Percentiles rank a stretch among this genome's conserved stretches.
These are phyloP conservation scores for Beauveria scarabaeidicola DNA, from an alignment of 2,329 filamentous ascomycete species.

Conservation along the genomic window DNA sequence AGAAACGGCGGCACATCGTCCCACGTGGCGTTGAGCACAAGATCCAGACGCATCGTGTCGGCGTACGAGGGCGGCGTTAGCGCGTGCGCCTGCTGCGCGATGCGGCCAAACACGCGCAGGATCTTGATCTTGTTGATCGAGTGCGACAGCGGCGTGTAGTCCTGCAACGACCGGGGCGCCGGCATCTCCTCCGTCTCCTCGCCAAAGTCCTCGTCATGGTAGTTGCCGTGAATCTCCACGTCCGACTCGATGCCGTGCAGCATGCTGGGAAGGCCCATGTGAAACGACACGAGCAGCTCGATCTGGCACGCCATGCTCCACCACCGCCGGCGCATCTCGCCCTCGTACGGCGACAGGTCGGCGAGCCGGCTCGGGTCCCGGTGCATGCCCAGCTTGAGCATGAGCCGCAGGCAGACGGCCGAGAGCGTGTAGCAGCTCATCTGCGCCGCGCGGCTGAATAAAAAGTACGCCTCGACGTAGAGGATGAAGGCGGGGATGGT, in stretches of 20 bases:
- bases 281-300: slow-evolving; percentile 57
- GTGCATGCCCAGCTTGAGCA: slow-evolving; percentile 51
- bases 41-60: slow-evolving; percentile 42
- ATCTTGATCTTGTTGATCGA: slow-evolving; percentile 43
- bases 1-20: slow-evolving; percentile 38
- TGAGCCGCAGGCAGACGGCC: slow-evolving; percentile 41
- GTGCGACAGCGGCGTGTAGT: slow-evolving; percentile 52
- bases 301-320: slow-evolving; percentile 50
- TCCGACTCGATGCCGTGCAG: slow-evolving; percentile 56
- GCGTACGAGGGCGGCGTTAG: slow-evolving; percentile 38
- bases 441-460: slow-evolving; percentile 41
- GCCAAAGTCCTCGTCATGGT: slow-evolving; percentile 58
- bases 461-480: slow-evolving; percentile 45
- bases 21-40: slow-evolving; percentile 37
- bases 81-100: slow-evolving; percentile 41
- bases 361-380: slow-evolving; percentile 45
- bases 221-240: slow-evolving; percentile 50
- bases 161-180: slow-evolving; percentile 43
- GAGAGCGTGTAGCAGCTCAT: slow-evolving; percentile 47
- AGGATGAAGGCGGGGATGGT: slow-evolving; percentile 44
- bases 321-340: slow-evolving; percentile 44
- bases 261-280: slow-evolving; percentile 60
- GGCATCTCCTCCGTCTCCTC: slow-evolving; percentile 48
- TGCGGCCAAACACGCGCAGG: slow-evolving; percentile 39
- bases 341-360: slow-evolving; percentile 41